These are phyloP conservation scores for Brassica nigra DNA, from an alignment of 345 rosid genomes.

Conservation along the genomic window DNA sequence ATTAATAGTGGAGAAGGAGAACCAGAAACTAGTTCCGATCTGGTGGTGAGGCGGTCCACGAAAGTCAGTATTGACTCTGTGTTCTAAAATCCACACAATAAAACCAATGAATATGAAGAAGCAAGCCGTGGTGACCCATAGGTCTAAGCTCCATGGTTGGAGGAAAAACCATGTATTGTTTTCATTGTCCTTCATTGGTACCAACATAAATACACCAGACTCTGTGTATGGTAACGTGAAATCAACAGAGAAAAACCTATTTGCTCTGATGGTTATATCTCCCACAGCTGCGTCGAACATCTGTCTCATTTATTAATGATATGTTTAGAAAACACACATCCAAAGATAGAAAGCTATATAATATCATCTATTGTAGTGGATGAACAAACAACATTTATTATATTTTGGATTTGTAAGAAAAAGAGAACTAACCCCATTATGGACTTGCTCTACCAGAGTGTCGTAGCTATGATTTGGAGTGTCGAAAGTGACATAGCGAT, in stretches of 20 bases:
- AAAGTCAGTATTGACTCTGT: conserved; percentile 63
- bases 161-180: conserved; percentile 66
- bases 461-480: no score
- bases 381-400: no score
- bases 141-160: conserved; percentile 60
- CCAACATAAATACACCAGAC: conserved; percentile 72
- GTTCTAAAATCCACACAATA: conserved; percentile 74
- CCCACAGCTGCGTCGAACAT: conserved; percentile 60
- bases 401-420: no score
- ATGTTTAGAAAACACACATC: no score
- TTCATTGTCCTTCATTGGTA: conserved; percentile 47
- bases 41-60: conserved; percentile 44
- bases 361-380: no score
- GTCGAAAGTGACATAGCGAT: no score
- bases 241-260: conserved; percentile 55
- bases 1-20: conserved; percentile 42
- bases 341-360: no score
- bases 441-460: no score
- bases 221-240: conserved; percentile 73
- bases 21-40: conserved; percentile 39
- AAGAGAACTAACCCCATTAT: no score
- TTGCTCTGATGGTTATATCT: conserved; percentile 53
- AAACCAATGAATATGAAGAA: conserved; percentile 65
- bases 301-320: conserved; percentile 34
- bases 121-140: conserved; percentile 58